A percentile compares a stretch with the other conserved stretches of the same genome.
These are phyloP conservation scores for Rhizomucor pusillus DNA, from an alignment of 371 early-diverging fungal species.

Conservation along the genomic window DNA sequence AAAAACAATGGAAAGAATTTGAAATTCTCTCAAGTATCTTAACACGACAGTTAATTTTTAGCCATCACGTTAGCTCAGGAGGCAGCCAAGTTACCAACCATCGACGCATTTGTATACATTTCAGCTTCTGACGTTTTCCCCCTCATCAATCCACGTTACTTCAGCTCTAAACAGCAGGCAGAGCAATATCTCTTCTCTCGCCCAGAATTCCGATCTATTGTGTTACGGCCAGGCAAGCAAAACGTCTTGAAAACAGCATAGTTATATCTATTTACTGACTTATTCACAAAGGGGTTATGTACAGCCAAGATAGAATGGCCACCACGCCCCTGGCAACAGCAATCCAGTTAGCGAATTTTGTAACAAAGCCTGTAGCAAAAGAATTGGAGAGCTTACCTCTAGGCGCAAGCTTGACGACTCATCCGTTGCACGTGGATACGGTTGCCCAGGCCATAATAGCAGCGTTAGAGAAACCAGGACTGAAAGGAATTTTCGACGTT, in stretches of 20 bases:
- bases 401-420: slow-evolving; percentile 57
- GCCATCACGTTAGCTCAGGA: slow-evolving; percentile 54
- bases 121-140: slow-evolving; percentile 71
- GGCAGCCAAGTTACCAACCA: slow-evolving; percentile 41
- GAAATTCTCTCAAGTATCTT: not conserved
- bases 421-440: slow-evolving; percentile 57
- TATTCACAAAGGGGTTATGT: slow-evolving; percentile 54
- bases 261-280: not conserved
- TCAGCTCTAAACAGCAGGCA: slow-evolving; percentile 76
- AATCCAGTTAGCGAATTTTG: slow-evolving; percentile 45
- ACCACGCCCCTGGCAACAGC: slow-evolving; percentile 60
- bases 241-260: not conserved
- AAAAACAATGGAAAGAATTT: not conserved
- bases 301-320: slow-evolving; percentile 55
- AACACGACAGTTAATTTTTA: slow-evolving; percentile 11
- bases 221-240: slow-evolving; percentile 63
- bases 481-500: slow-evolving; percentile 50
- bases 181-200: slow-evolving; percentile 56
- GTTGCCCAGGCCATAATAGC: slow-evolving; percentile 63
- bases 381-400: slow-evolving; percentile 52
- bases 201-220: slow-evolving; percentile 54
- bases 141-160: slow-evolving; percentile 67
- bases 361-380: slow-evolving; percentile 44
- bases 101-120: slow-evolving; percentile 65
- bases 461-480: slow-evolving; percentile 36